Base-by-base conservation (phyloP, 192 early-diverging fungal species). In the Coemansia sp. region DNA sequence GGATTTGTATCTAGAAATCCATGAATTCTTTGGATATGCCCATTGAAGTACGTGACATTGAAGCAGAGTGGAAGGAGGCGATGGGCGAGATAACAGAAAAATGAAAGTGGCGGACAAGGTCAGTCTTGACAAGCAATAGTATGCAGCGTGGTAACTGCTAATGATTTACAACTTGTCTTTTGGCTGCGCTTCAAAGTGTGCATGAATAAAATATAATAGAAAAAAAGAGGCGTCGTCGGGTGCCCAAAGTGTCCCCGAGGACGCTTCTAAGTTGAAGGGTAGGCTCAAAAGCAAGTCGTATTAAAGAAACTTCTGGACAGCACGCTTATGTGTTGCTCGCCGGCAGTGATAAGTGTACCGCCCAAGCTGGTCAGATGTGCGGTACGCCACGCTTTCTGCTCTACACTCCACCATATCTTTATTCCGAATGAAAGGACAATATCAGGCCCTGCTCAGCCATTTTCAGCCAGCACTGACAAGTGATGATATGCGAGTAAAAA, bases 331-430 rank as follows among this genome's bases (percentile, higher is more conserved):
- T 59, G 27, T 34, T 16, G 31, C 24, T 59, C 13, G 29, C 57
- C 15, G 16, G 3, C 33, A 59, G 57, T 59, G 27, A 4, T 59
- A 18, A 16, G 31, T 59, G 57, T 59, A 13, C 54, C 18, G 29
- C 57, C 20, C 13, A 59, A 33, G 33, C 24, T 33, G 29, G 33
- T 34, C 55, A 59, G 13, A 34, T 59, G 33, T 59, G 29, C 33
- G 12, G 27, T n/a, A 33, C 55, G 33, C 55, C 55, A 59, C 33
- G 49, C 49, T 51, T 51, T 51, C 49, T 59, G 6, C 55, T 59
- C 33, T 59, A 33, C 29, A 59, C 29, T 34, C 29, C 55, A 33
- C 33, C 29, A 15, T 13, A 27, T 31, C 20, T 31, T 33, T 29
- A 13, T 15, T 2, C 55, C 18, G 29, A 34, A 29, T 59, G 55